phyloP scores from a whole-genome alignment of 2,329 filamentous ascomycete species.

The Trichophyton schoenleinii region DNA sequence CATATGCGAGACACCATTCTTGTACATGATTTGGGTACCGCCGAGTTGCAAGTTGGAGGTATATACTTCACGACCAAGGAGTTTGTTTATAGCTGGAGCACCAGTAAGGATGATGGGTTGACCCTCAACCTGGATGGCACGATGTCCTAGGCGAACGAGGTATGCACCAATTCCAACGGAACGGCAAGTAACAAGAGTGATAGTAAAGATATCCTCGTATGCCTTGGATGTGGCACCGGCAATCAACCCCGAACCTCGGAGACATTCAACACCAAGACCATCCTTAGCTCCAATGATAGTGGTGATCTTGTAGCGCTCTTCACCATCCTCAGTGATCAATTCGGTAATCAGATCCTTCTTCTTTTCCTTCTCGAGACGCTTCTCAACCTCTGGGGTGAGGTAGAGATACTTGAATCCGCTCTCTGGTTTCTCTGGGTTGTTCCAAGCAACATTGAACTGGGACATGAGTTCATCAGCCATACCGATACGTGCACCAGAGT shows the following conservation, averaged over 20 bases:
- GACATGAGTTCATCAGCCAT: slow-evolving; percentile 95
- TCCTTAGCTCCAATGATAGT: slow-evolving; percentile 90
- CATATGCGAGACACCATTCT: slow-evolving; percentile 98
- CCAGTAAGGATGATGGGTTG: slow-evolving; percentile 98
- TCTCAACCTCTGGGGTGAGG: slow-evolving; percentile 73
- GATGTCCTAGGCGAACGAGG: slow-evolving; percentile 92
- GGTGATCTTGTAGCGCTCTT: slow-evolving; percentile 85
- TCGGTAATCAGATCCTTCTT: slow-evolving; percentile 75
- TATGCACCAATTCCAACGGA: slow-evolving; percentile 99
- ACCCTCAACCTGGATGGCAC: slow-evolving; percentile 96
- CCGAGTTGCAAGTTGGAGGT: slow-evolving; percentile 97
- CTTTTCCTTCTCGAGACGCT: slow-evolving; percentile 68
- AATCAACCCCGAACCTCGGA: slow-evolving; percentile 94
- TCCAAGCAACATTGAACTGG: slow-evolving; percentile 96
- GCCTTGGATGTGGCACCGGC: slow-evolving; percentile 92
- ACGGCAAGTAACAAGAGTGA: slow-evolving; percentile 92
- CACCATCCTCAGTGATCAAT: slow-evolving; percentile 69
- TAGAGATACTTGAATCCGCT: slow-evolving; percentile 95
- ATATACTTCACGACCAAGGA: slow-evolving; percentile 95
- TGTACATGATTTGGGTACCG: slow-evolving; percentile 99
- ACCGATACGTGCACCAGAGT: slow-evolving; percentile 94
- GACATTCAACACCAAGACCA: slow-evolving; percentile 91
- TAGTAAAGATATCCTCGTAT: slow-evolving; percentile 98
- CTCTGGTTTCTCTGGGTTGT: slow-evolving; percentile 66
- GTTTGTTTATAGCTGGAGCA: slow-evolving; percentile 93